Base-by-base conservation (phyloP, 2,329 filamentous ascomycete genomes). In the Thelonectria discophora region DNA sequence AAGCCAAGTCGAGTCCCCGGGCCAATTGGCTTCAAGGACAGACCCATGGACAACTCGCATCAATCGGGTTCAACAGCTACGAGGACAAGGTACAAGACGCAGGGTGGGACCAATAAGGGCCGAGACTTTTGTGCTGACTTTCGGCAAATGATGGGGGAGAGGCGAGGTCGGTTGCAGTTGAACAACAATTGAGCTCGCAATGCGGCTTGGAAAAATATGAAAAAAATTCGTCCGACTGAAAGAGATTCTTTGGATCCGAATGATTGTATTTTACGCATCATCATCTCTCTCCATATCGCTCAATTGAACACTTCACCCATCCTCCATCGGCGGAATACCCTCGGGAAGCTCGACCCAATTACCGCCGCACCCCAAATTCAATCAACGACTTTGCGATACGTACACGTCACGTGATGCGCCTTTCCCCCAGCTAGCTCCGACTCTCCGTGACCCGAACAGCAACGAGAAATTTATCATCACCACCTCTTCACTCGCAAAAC, bases 391-490 rank as follows among this genome's bases (percentile, higher is more conserved):
- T 17, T 11, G 27, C 32, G 34, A 40, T 59, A 59, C 49, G 49
- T 59, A 59, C 32, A 32, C 27, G 34, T 66, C 73, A 75, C 73
- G 73, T 75, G 73, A 75, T 5, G 0, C 0, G 10, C 21, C 3
- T 63, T 58, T 60, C 61, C 60, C 21, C 60, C 58, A 68, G 66
- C 68, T 67, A 74, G 72, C 71, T 73, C 72, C 73, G 71, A 72
- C 71, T 61, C 68, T 67, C 69, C 67, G 68, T 62, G 62, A 59
- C 60, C 68, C 62, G 61, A 68, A 55, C 65, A 70, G 58, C 68
- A 72, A 74, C 78, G 79, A 81, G 78, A 81, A 80, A 81, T 79
- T 81, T 81, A 80, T 79, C 77, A 74, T 76, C 76, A 74, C 65
- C 64, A 65, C 63, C 55, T 43, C 39, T 37, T 18, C 45, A 24